phyloP scores from a whole-genome alignment of 305 asterid genomes.

The Solanum hybrid region DNA sequence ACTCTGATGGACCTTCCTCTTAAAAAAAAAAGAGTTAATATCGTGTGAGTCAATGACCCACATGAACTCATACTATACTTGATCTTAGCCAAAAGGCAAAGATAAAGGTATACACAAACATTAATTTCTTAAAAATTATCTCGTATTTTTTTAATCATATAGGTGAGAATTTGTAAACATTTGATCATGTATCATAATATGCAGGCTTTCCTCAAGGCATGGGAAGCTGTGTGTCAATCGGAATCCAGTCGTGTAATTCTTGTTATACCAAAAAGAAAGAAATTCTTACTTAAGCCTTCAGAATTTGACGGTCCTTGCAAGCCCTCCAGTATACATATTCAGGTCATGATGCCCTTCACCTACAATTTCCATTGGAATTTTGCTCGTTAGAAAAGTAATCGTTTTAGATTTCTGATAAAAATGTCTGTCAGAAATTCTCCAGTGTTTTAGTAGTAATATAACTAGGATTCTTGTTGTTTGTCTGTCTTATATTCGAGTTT shows the following conservation, averaged over 20 bases:
- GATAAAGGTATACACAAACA: not conserved
- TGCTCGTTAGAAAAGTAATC: not conserved
- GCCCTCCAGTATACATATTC: conserved; percentile 35
- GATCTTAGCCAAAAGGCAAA: not conserved
- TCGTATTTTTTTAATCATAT: not conserved
- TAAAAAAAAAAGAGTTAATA: not conserved
- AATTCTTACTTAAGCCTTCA: conserved; percentile 32
- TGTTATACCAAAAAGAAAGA: conserved; percentile 22
- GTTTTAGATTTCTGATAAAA: not conserved
- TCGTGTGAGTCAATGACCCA: not conserved
- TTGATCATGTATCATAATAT: not conserved
- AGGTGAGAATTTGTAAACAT: not conserved
- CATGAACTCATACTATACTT: not conserved
- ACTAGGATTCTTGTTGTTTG: not conserved
- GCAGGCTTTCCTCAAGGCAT: conserved; percentile 54
- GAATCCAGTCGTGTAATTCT: conserved; percentile 20
- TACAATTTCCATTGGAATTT: not conserved
- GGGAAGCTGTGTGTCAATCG: conserved; percentile 48
- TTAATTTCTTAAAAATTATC: not conserved
- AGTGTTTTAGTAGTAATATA: not conserved
- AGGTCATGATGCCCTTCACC: conserved; percentile 17
- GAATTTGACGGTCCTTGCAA: conserved; percentile 54
- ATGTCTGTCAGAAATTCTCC: not conserved
- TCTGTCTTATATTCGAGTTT: not conserved
- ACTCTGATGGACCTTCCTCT: not conserved